Conservation (phyloP, 495 filamentous ascomycete genomes). For the Bathelium albidoporum region DNA sequence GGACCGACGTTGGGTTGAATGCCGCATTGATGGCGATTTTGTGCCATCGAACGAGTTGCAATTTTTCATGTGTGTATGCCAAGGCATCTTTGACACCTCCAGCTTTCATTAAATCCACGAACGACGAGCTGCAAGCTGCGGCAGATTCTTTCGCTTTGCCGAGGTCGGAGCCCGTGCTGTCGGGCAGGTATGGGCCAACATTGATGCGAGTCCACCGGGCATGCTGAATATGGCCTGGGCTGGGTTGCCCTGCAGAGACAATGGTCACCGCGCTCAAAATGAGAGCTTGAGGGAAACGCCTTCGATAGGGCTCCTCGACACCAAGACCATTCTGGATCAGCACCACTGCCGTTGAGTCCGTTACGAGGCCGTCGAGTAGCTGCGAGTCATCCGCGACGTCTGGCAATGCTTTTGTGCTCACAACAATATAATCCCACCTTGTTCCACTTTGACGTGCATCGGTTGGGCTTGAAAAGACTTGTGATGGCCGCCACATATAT, state of each 20-base stretch:
- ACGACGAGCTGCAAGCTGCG: constrained; percentile 12
- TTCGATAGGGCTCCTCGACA: constrained; percentile 53
- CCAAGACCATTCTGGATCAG: constrained; percentile 64
- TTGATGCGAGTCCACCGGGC: constrained; percentile 53
- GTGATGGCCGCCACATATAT: constrained; percentile 41
- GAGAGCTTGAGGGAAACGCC: constrained; percentile 41
- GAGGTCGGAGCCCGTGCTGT: constrained; percentile 13
- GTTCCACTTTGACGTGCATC: constrained; percentile 17
- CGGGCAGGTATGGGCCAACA: constrained; percentile 42
- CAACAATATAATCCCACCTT: constrained; percentile 29
- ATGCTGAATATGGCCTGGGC: constrained; percentile 43
- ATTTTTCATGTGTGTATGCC: constrained; percentile 34
- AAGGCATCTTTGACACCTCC: constrained; percentile 44
- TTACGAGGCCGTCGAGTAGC: constrained; percentile 27
- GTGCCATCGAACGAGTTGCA: constrained; percentile 53
- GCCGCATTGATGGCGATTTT: constrained; percentile 56
- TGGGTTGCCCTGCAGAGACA: constrained; percentile 42
- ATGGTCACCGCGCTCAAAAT: constrained; percentile 54
- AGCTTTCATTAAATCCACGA: constrained; percentile 25
- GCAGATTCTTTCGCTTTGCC: constrained; percentile 7
- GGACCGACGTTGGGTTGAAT: constrained; percentile 53
- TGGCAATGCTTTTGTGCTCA: constrained; percentile 31
- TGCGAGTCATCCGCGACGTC: constrained; percentile 31
- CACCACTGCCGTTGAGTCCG: constrained; percentile 37
- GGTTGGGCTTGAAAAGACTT: constrained; percentile 34